These are phyloP conservation scores for Otatea glauca DNA, from an alignment of 176 grass and related monocot species.

Conservation along the genomic window DNA sequence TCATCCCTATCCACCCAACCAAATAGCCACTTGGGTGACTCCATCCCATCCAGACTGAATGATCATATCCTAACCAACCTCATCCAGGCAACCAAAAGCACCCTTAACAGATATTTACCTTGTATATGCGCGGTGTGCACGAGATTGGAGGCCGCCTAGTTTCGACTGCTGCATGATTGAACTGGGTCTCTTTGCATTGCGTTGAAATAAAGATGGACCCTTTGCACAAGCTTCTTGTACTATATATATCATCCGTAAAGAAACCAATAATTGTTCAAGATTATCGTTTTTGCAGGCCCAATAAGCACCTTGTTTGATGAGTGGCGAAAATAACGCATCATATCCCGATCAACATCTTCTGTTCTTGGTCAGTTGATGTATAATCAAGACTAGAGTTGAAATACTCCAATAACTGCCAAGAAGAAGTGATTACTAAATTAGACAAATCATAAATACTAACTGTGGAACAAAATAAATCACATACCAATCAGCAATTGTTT, in stretches of 20 bases:
- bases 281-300: conserved; percentile 80
- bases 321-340: conserved; percentile 67
- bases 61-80: too few relatives aligned
- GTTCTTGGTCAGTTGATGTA: conserved; percentile 53
- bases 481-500: conserved; percentile 12
- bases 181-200: too few relatives aligned
- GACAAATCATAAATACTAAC: conserved; percentile 14
- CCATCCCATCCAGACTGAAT: too few relatives aligned
- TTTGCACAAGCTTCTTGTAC: too few relatives aligned
- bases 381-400: conserved; percentile 51
- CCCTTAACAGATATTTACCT: too few relatives aligned
- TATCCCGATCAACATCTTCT: conserved; percentile 71
- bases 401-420: conserved; percentile 68
- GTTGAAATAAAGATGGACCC: too few relatives aligned
- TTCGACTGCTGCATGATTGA: too few relatives aligned
- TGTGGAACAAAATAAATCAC: not conserved
- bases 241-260: conserved; percentile 45
- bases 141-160: too few relatives aligned
- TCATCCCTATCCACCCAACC: too few relatives aligned
- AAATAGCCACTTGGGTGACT: too few relatives aligned
- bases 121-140: too few relatives aligned
- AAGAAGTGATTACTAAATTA: conserved; percentile 29
- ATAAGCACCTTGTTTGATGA: conserved; percentile 65
- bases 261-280: conserved; percentile 69
- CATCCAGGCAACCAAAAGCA: too few relatives aligned